Conservation (phyloP, 306 rosid genomes). For the Begonia loranthoides region DNA sequence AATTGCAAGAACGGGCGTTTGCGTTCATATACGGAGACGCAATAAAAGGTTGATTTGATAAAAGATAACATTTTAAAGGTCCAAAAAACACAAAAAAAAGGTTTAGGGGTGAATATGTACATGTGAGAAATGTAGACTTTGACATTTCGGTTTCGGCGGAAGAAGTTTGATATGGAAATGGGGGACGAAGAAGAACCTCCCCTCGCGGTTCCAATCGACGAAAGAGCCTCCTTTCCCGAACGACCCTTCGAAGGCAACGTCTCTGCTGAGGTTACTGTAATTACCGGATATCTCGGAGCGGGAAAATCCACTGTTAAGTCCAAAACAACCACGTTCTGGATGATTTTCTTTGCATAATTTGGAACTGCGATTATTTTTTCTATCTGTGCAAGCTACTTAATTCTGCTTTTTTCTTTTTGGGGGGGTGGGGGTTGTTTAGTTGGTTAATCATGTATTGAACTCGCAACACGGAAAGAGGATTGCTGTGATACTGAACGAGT, state of each 20-base stretch:
- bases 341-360: neutral
- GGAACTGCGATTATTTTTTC: neutral
- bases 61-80: no score
- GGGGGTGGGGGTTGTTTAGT: conserved; percentile 20
- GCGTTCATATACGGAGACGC: no score
- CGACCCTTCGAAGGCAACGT: conserved; percentile 10
- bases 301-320: conserved; percentile 82
- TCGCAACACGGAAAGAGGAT: conserved; percentile 83
- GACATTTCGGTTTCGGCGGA: neutral
- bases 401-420: neutral
- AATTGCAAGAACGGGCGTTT: no score
- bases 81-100: no score
- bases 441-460: conserved; percentile 70
- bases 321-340: neutral
- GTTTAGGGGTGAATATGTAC: no score
- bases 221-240: conserved; percentile 4
- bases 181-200: conserved; percentile 76
- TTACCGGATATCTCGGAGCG: conserved; percentile 93
- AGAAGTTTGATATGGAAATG: conserved; percentile 17
- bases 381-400: no score
- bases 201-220: conserved; percentile 58
- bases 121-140: no score
- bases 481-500: conserved; percentile 89
- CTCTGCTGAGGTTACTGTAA: conserved; percentile 78
- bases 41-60: no score